phyloP scores from a whole-genome alignment of 2,329 filamentous ascomycete genomes.

The Diaporthe vaccinii region DNA sequence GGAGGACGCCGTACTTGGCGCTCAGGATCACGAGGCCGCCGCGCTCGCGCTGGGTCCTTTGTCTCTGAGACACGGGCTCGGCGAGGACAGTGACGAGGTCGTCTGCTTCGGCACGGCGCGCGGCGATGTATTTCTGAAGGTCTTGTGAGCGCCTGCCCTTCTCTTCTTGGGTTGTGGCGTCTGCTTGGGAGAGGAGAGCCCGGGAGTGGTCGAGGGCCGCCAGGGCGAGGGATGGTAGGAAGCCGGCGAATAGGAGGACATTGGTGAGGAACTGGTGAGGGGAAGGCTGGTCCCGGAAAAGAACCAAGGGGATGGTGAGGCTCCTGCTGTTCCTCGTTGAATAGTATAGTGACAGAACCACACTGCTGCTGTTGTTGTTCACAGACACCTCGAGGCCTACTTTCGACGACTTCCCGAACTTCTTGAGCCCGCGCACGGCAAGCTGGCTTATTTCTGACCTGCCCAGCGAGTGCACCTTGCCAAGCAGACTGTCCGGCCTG shows the following conservation, averaged over 20 bases:
- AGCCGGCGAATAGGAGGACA: constrained; percentile 55
- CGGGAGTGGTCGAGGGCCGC: constrained; percentile 51
- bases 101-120: constrained; percentile 59
- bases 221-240: constrained; percentile 57
- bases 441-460: constrained; percentile 45
- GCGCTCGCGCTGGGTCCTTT: constrained; percentile 52
- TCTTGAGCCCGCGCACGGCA: constrained; percentile 59
- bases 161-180: constrained; percentile 1
- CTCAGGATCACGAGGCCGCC: constrained; percentile 62
- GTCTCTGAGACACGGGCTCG: constrained; percentile 54
- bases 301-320: constrained; percentile 58
- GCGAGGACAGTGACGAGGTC: constrained; percentile 59
- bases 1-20: constrained; percentile 61
- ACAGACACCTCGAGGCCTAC: constrained; percentile 61
- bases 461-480: not conserved
- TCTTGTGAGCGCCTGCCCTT: constrained; percentile 7
- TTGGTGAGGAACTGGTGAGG: constrained; percentile 39
- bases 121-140: constrained; percentile 48
- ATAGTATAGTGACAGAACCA: constrained; percentile 63
- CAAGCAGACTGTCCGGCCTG: not conserved
- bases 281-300: constrained; percentile 22
- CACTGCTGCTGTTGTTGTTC: constrained; percentile 53
- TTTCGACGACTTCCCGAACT: constrained; percentile 56
- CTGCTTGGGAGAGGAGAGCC: constrained; percentile 40
- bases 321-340: constrained; percentile 57